Evolutionary conservation across 2,329 filamentous ascomycete species (phyloP).

Genomic region (Venturiaceae sp.): DNA sequence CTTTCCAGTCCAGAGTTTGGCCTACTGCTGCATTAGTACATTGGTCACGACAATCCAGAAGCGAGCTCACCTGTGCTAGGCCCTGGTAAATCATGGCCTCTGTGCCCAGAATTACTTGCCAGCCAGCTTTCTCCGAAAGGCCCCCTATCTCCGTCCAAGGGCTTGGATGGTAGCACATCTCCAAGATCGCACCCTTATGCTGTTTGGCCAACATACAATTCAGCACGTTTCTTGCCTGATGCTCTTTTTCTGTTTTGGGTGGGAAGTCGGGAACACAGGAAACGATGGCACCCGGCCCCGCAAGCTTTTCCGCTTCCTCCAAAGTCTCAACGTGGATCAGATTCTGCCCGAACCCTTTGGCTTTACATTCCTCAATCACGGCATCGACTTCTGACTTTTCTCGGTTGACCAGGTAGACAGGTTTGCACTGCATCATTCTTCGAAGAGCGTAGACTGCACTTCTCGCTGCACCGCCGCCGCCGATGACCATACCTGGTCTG

Average conservation of each 20-base stretch:
- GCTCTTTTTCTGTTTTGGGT: constrained; percentile 56
- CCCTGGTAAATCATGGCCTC: constrained; percentile 73
- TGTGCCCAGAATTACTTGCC: constrained; percentile 66
- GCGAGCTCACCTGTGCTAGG: constrained; percentile 48
- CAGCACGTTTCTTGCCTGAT: constrained; percentile 46
- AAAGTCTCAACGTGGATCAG: constrained; percentile 53
- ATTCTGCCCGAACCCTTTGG: constrained; percentile 48
- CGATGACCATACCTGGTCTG: constrained; percentile 62
- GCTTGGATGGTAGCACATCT: constrained; percentile 76
- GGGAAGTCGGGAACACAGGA: constrained; percentile 68
- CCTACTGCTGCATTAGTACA: constrained; percentile 13
- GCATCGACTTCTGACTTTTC: constrained; percentile 57
- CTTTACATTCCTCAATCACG: constrained; percentile 54
- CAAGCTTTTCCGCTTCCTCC: constrained; percentile 48
- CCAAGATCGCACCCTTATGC: constrained; percentile 59
- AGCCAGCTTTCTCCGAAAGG: constrained; percentile 51
- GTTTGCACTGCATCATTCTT: constrained; percentile 56
- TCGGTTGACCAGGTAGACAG: constrained; percentile 70
- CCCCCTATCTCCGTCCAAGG: constrained; percentile 58
- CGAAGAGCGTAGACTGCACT: constrained; percentile 67
- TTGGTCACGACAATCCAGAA: background rate
- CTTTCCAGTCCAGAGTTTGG: constrained; percentile 53
- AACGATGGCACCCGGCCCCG: constrained; percentile 57
- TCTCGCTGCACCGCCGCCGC: constrained; percentile 69
- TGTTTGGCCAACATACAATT: constrained; percentile 39